Percentiles rank a stretch among this genome's conserved stretches.
Evolutionary conservation across 768 basidiomycete genomes (phyloP).

Genomic region (Rhodocollybia butyracea): DNA sequence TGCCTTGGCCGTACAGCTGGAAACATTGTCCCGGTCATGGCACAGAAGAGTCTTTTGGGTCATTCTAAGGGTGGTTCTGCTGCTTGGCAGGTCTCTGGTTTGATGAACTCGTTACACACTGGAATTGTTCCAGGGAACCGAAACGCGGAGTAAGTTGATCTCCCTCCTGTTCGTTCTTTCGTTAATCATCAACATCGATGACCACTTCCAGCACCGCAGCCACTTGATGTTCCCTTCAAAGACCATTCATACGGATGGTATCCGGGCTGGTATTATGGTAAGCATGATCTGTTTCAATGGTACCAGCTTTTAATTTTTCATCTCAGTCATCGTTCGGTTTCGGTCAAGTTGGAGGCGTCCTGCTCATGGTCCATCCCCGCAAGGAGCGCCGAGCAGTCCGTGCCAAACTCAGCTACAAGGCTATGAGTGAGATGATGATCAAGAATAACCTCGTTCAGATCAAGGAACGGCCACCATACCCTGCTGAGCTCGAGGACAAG

Average conservation of each 20-base stretch:
- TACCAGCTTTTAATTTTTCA: slow-evolving; percentile 7
- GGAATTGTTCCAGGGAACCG: slow-evolving; percentile 94
- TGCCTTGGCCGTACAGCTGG: slow-evolving; percentile 86
- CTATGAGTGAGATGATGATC: slow-evolving; percentile 96
- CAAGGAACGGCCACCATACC: slow-evolving; percentile 91
- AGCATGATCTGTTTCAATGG: slow-evolving; percentile 18
- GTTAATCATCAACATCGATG: slow-evolving; percentile 91
- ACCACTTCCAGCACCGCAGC: slow-evolving; percentile 83
- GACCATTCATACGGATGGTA: slow-evolving; percentile 91
- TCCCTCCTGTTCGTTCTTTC: not conserved
- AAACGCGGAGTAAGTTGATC: slow-evolving; percentile 81
- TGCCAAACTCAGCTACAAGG: slow-evolving; percentile 73
- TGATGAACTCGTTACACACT: slow-evolving; percentile 78
- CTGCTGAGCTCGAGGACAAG: slow-evolving; percentile 77
- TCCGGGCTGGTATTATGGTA: slow-evolving; percentile 85
- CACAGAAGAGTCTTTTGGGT: slow-evolving; percentile 96
- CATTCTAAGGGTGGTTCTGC: slow-evolving; percentile 99
- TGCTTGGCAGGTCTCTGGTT: slow-evolving; percentile 93
- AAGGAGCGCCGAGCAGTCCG: slow-evolving; percentile 63
- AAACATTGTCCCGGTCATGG: slow-evolving; percentile 96
- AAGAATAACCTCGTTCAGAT: slow-evolving; percentile 90
- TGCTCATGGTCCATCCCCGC: slow-evolving; percentile 86
- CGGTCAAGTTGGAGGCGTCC: slow-evolving; percentile 96
- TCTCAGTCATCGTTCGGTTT: slow-evolving; percentile 93
- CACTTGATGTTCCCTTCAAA: slow-evolving; percentile 97